Base-by-base conservation (phyloP, 805 yeast genomes). In the Jamesozyma rosinii region DNA sequence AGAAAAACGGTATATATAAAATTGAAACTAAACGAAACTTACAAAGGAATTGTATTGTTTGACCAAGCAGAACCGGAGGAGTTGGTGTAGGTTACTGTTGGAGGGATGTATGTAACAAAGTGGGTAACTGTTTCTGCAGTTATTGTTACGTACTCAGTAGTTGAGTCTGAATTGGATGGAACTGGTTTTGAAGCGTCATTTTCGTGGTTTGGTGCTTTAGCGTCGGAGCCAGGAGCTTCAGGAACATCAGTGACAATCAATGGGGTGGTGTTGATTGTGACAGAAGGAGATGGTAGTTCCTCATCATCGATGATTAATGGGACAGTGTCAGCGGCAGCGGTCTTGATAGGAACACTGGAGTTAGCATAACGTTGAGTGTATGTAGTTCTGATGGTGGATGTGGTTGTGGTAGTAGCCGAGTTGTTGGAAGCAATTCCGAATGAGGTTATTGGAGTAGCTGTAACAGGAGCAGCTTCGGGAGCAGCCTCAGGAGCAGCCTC, bases 301-400 rank as follows among this genome's bases (percentile, higher is more conserved):
- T n/a, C n/a, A n/a, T n/a, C n/a, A n/a, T n/a, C 11, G 29, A 11
- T 45, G 10, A 39, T 38, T 29, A 58, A 54, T 18, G 47, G 45
- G 39, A 58, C 50, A 15, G 41, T 47, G 17, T 41, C 38, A 24
- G 42, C 42, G 26, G 31, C 4, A 33, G 18, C 35, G 18, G 19
- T 18, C 18, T 39, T 19, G 10, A 24, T 34, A 26, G 42, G 20
- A 26, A 13, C 37, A 18, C 24, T 22, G 14, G 37, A 31, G 41
- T 20, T 11, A 10, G 13, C 6, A 14, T 18, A 17, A 21, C 11
- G 37, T n/a, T 14, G 41, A 14, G 34, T 31, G 5, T 5, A 8
- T 4, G 35, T 30, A 8, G 30, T 20, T 21, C 35, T n/a, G 9
- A 33, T 38, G 27, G 38, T 33, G 22, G 40, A 17, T 19, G 43